These are phyloP conservation scores for Alternaria angustiovoidea DNA, from an alignment of 2,329 filamentous ascomycete species.

Conservation along the genomic window DNA sequence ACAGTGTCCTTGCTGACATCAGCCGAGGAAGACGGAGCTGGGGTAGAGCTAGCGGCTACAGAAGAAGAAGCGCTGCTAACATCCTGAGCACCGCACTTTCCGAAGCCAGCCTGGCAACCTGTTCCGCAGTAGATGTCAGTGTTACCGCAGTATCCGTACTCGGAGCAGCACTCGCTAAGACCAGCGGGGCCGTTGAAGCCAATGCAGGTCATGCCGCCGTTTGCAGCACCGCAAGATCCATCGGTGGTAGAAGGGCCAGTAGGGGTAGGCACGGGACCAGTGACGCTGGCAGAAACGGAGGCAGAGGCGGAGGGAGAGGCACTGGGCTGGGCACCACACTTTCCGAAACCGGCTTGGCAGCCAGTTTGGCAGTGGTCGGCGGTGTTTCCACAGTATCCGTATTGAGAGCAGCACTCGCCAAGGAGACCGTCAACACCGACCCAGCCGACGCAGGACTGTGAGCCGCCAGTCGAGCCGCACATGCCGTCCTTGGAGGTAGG, in stretches of 20 bases:
- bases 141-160: slow-evolving; percentile 51
- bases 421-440: slow-evolving; percentile 27
- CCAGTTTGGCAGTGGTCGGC: slow-evolving; percentile 35
- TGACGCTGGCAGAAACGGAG: slow-evolving; percentile 37
- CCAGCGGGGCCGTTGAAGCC: slow-evolving; percentile 34
- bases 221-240: slow-evolving; percentile 30
- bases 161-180: slow-evolving; percentile 55
- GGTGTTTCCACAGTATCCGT: slow-evolving; percentile 50
- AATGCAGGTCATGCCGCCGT: slow-evolving; percentile 30
- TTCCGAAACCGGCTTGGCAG: slow-evolving; percentile 30
- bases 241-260: slow-evolving; percentile 25
- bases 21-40: background rate
- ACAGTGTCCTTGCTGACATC: background rate
- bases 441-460: slow-evolving; percentile 34
- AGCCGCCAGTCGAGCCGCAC: slow-evolving; percentile 28
- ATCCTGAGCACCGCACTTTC: slow-evolving; percentile 17
- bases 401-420: slow-evolving; percentile 56
- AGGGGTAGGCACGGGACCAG: slow-evolving; percentile 40
- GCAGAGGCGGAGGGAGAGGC: slow-evolving; percentile 8
- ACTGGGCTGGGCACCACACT: slow-evolving; percentile 16
- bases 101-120: slow-evolving; percentile 31
- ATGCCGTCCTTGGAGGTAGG: slow-evolving; percentile 28
- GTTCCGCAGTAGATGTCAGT: slow-evolving; percentile 32
- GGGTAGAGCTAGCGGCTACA: background rate
- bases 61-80: slow-evolving; percentile 5